Conservation (phyloP, 208 protist species). For the Naegleria gruberi region DNA sequence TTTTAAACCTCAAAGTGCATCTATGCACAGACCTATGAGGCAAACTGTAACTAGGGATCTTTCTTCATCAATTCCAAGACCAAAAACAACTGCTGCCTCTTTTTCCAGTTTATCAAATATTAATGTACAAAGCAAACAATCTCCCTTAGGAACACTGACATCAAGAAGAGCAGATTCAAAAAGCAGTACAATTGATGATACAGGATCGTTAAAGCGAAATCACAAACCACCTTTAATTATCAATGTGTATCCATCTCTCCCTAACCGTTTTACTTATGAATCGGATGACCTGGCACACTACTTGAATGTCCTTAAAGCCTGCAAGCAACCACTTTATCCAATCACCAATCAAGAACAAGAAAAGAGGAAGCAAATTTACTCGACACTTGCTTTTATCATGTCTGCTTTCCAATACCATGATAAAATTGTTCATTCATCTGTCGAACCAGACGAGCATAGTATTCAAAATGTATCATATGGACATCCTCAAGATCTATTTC, state of each 20-base stretch:
- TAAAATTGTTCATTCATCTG: background rate
- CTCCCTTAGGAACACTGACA: background rate
- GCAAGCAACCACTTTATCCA: background rate
- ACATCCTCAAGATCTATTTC: slow-evolving; percentile 18
- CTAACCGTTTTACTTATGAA: background rate
- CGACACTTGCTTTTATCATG: background rate
- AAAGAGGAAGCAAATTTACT: background rate
- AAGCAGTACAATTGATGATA: background rate
- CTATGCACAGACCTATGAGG: background rate
- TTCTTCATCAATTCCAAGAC: background rate
- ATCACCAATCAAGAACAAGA: background rate
- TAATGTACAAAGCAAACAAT: no score
- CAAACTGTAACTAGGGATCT: background rate
- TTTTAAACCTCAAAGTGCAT: background rate
- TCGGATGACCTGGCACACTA: background rate
- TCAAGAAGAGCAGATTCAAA: background rate
- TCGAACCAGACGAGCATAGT: background rate
- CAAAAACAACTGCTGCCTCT: background rate
- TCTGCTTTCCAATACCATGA: background rate
- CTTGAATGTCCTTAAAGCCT: background rate
- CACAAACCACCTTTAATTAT: background rate
- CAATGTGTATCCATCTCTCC: background rate
- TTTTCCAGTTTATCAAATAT: background rate
- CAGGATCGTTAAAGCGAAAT: background rate
- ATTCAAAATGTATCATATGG: background rate